Evolutionary conservation across 2,329 filamentous ascomycete species (phyloP), one percentile per base, ranked within the genome.

Genomic region (Colletotrichum spaethianum): DNA sequence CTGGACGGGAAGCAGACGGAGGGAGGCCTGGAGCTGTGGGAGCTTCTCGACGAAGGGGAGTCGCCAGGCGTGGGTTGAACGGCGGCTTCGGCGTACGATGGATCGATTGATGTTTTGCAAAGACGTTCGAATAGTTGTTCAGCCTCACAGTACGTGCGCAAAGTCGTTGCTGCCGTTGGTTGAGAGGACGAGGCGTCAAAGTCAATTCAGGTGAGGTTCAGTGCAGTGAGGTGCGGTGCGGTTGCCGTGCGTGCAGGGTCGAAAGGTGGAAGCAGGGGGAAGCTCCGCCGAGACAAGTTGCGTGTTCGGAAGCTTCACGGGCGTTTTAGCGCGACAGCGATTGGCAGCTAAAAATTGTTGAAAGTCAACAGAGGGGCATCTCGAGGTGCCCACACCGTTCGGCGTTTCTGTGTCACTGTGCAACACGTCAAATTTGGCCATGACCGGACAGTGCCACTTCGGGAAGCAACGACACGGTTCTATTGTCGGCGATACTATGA

Each of bases 341-440:
- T 74, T 74, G 72, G 72, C 52, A 74, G 70, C 70, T 64, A 69
- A 70, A 74, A 74, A 72, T 59, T 67, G 70, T 73, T 73, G 63
- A 67, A 74, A 74, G 73, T 74, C 73, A 74, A 74, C 71, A 74
- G 73, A 74, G 73, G 73, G 73, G 73, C 67, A 74, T 63, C 59
- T 53, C 23, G 44, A 23, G 63, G 63, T 64, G 31, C 38, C 70
- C 70, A 55, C 52, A 70, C 65, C 20, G 61, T 63, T 5, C 14
- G 7, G 2, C 0, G 0, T 1, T 1, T 9, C 1, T 1, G 2
- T 14, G 8, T 14, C 56, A 74, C 72, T 56, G 72, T 67, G 26
- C 7, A 59, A 18, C 26, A 14, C 9, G 5, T 11, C 8, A 11
- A 9, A 1, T 8, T 16, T 4, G 0, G 3, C 42, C 18, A 2